A percentile compares a stretch with the other conserved stretches of the same genome.
These are phyloP conservation scores for Lecanicillium sp. DNA, from an alignment of 2,329 filamentous ascomycete genomes.

Conservation along the genomic window DNA sequence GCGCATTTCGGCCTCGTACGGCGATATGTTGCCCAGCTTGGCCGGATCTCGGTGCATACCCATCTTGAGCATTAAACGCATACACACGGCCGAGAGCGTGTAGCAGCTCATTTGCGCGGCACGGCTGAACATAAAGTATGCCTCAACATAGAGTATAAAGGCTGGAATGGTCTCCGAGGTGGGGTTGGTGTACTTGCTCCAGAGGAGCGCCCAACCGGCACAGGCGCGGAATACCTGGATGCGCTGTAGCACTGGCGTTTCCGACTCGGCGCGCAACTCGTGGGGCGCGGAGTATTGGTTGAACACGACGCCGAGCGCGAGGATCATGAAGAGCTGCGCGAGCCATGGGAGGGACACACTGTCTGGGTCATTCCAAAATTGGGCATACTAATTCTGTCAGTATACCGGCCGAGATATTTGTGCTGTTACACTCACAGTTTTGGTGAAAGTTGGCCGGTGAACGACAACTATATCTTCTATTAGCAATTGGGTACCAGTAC, in stretches of 20 bases:
- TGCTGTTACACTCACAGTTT: conserved; percentile 27
- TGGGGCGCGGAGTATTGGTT: conserved; percentile 38
- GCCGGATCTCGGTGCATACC: conserved; percentile 52
- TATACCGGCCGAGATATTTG: background rate
- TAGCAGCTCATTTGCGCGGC: conserved; percentile 49
- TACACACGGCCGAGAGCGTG: conserved; percentile 42
- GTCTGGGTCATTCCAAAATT: conserved; percentile 42
- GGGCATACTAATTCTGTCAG: conserved; percentile 35
- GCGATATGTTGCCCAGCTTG: conserved; percentile 43
- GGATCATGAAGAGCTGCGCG: conserved; percentile 44
- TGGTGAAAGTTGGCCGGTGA: conserved; percentile 47
- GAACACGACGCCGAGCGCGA: conserved; percentile 38
- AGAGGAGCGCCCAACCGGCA: conserved; percentile 45
- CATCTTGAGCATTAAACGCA: conserved; percentile 53
- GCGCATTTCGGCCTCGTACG: conserved; percentile 50
- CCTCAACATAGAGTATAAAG: conserved; percentile 47
- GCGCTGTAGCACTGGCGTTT: conserved; percentile 35
- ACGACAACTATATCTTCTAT: conserved; percentile 37
- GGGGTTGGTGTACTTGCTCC: conserved; percentile 45
- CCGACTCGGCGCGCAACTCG: conserved; percentile 37
- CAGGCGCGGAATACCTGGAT: conserved; percentile 43
- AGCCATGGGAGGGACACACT: conserved; percentile 40
- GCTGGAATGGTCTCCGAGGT: conserved; percentile 43
- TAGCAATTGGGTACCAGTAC: conserved; percentile 11
- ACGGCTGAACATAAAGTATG: conserved; percentile 46